Base-by-base conservation (phyloP, 1,139 yeast genomes). In the Kluyveromyces sp. region DNA sequence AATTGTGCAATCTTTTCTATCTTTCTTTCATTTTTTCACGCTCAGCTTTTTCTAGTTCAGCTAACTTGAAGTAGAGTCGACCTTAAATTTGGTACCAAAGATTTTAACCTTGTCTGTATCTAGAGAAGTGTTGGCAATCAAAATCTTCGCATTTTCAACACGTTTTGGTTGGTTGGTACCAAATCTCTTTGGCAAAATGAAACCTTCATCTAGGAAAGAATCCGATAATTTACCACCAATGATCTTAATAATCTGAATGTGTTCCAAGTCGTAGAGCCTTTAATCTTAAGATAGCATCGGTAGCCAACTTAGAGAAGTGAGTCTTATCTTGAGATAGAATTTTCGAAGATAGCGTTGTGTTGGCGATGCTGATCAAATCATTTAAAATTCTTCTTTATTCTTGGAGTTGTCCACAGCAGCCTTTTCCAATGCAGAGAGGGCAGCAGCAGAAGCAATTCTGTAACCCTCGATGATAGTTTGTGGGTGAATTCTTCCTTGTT, bases 41-140 rank as follows among this genome's bases (percentile, higher is more conserved):
- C 71, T 94, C 98, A 8, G 98, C 97, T 64, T 86, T 84, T 69
- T 92, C 98, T 58, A 92, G 75, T 56, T 92, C 96, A 4, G 98
- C 98, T 57, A 94, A 77, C 66, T 92, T 92, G 48, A 78, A 8
- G 98, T 92, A 32, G 96, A 83, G 66, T 92, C 97, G 44, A 92
- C 98, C 68, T 89, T 87, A 71, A 92, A 90, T 67, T 94, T 90
- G 48, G 99, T 97, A 49, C 99, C 99, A 68, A 92, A 92, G 47
- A 92, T 82, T 69, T 92, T 92, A 50, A 92, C 97, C 67, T 92
- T 92, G 65, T 90, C 97, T 6, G 98, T 90, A 64, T 92, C 98
- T 88, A 92, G 81, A 27, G 97, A 82, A 7, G 98, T 92, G 68
- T 92, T 92, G 31, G 98, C 96, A 60, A 92, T 85, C 54, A 94